These are phyloP conservation scores for Candida suzukii DNA, from an alignment of 805 yeast species.

Conservation along the genomic window DNA sequence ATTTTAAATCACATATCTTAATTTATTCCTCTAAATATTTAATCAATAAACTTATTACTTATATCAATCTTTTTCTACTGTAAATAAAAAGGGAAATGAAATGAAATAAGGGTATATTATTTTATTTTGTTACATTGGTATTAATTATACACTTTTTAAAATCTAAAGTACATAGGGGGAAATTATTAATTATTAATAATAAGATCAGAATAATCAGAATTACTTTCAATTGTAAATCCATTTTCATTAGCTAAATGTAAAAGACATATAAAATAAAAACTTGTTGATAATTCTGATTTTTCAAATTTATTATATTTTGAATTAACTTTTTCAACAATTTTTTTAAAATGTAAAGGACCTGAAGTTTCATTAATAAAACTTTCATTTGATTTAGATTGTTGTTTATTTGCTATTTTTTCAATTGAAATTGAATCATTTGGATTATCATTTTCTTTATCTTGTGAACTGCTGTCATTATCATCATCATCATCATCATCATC, in stretches of 20 bases:
- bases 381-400: background rate
- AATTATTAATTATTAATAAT: conserved; percentile 11
- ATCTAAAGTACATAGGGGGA: too few species aligned
- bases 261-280: conserved; percentile 43
- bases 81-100: too few species aligned
- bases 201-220: conserved; percentile 29
- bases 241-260: conserved; percentile 45
- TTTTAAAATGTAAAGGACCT: conserved; percentile 19
- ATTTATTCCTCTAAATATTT: too few species aligned
- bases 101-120: too few species aligned
- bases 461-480: conserved; percentile 1
- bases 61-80: too few species aligned
- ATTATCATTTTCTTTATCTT: conserved; percentile 1
- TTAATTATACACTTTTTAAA: background rate
- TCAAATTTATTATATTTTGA: conserved; percentile 30
- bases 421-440: too few species aligned
- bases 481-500: conserved; percentile 8
- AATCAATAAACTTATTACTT: too few species aligned
- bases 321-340: conserved; percentile 29
- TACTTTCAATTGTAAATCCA: conserved; percentile 32
- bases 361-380: background rate
- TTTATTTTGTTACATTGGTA: background rate
- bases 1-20: too few species aligned
- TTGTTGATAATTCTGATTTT: conserved; percentile 37
- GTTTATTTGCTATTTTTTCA: too few species aligned